Percentiles rank a stretch among this genome's conserved stretches.
phyloP scores from a whole-genome alignment of 352 stramenopile genomes.

The Globisporangium cederbergense region DNA sequence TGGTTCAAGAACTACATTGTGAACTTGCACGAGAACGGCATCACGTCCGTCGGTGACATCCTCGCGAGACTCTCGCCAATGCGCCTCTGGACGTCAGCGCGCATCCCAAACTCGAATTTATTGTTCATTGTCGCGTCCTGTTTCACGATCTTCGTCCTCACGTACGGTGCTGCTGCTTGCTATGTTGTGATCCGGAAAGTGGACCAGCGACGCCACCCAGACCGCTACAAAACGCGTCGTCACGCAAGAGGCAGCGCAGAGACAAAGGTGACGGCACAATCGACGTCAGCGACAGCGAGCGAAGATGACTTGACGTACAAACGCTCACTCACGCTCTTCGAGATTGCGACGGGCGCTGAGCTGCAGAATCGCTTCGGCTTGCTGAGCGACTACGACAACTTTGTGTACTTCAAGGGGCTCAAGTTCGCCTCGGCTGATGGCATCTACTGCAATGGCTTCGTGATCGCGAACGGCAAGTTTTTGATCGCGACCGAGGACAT shows the following conservation, averaged over 20 bases:
- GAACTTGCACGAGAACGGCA: not conserved
- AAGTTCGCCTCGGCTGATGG: not conserved
- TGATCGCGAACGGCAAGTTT: constrained; percentile 1
- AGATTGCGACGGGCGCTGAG: too few relatives aligned
- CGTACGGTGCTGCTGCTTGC: not conserved
- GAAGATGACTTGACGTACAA: not conserved
- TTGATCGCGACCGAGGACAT: not conserved
- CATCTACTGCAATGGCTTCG: not conserved
- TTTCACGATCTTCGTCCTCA: not conserved
- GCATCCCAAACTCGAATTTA: not conserved
- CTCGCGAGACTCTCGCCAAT: not conserved
- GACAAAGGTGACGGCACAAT: too few relatives aligned
- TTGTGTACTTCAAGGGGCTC: not conserved
- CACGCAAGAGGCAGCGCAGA: too few relatives aligned
- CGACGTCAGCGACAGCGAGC: not conserved
- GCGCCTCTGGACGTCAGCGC: constrained; percentile 2
- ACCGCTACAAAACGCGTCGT: too few relatives aligned
- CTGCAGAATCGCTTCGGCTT: too few relatives aligned
- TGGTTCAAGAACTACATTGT: not conserved
- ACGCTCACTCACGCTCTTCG: not conserved
- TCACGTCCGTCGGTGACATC: not conserved
- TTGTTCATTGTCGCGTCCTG: not conserved
- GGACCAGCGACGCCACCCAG: not conserved
- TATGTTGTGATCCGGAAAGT: not conserved
- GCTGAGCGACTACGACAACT: not conserved